Evolutionary conservation across 1,284 basidiomycete species (phyloP).

Genomic region (Gymnopus androsaceus): DNA sequence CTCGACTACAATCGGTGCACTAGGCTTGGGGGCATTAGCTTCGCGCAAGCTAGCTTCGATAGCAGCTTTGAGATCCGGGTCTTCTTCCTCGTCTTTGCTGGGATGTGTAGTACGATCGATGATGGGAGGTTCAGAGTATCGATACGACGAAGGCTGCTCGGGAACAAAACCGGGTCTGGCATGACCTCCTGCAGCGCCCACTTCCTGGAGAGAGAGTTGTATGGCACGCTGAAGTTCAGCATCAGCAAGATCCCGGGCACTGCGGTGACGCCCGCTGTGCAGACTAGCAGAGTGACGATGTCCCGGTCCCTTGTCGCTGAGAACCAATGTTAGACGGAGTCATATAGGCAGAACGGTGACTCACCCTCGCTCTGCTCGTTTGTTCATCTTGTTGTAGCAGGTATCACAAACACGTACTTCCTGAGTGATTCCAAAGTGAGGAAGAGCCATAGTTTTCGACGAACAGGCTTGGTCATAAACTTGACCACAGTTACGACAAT

Average conservation of each 20-base stretch:
- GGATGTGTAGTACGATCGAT: slow-evolving; percentile 57
- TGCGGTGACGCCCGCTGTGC: slow-evolving; percentile 49
- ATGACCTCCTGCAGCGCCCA: slow-evolving; percentile 51
- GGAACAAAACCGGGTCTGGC: slow-evolving; percentile 69
- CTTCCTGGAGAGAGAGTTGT: slow-evolving; percentile 84
- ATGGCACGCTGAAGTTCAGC: slow-evolving; percentile 94
- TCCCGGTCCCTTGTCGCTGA: slow-evolving; percentile 38
- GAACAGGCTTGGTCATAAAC: slow-evolving; percentile 97
- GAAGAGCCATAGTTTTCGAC: slow-evolving; percentile 81
- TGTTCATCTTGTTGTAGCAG: slow-evolving; percentile 77
- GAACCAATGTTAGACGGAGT: slow-evolving; percentile 24
- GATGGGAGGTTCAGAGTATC: slow-evolving; percentile 74
- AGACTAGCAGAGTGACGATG: slow-evolving; percentile 56
- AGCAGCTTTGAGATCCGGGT: slow-evolving; percentile 90
- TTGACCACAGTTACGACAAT: slow-evolving; percentile 97
- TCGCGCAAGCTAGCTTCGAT: slow-evolving; percentile 95
- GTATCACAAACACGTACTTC: slow-evolving; percentile 94
- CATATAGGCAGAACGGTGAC: slow-evolving; percentile 23
- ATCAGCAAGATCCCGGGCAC: slow-evolving; percentile 72
- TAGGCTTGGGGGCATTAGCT: slow-evolving; percentile 75
- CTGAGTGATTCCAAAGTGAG: slow-evolving; percentile 93
- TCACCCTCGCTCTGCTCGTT: slow-evolving; percentile 56
- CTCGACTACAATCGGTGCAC: slow-evolving; percentile 69
- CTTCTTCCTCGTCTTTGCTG: slow-evolving; percentile 76
- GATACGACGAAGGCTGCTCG: slow-evolving; percentile 60